Evolutionary conservation across 805 yeast species (phyloP).

Genomic region (Yarrowia sp.): DNA sequence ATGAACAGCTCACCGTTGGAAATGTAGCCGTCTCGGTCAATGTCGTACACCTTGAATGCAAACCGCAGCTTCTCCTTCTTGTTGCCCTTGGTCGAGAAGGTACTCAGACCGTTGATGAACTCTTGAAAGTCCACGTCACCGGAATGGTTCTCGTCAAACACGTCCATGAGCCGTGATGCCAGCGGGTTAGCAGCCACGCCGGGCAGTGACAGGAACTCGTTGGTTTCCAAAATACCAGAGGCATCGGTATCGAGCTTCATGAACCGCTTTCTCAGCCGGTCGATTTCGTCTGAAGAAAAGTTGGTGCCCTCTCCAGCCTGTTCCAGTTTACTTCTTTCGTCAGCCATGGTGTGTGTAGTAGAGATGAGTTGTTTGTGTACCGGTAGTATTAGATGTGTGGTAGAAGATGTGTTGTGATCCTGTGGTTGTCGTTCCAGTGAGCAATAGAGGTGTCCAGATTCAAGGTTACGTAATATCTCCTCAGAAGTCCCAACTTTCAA

Average conservation of each 20-base stretch:
- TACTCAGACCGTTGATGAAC: slow-evolving; percentile 83
- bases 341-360: slow-evolving; percentile 9
- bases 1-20: slow-evolving; percentile 94
- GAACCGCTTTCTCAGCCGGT: slow-evolving; percentile 87
- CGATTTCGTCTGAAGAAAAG: slow-evolving; percentile 75
- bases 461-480: slow-evolving; percentile 11
- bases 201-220: slow-evolving; percentile 90
- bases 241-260: slow-evolving; percentile 95
- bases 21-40: slow-evolving; percentile 92
- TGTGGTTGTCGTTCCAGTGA: neutral
- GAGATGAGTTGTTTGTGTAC: slow-evolving; percentile 4
- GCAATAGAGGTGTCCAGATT: slow-evolving; percentile 9
- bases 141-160: slow-evolving; percentile 89
- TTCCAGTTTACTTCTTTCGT: slow-evolving; percentile 33
- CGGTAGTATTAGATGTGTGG: neutral
- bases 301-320: slow-evolving; percentile 35
- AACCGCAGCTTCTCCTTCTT: slow-evolving; percentile 82
- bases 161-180: slow-evolving; percentile 88
- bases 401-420: too few species aligned
- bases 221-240: slow-evolving; percentile 88
- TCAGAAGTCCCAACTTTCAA: slow-evolving; percentile 10
- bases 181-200: slow-evolving; percentile 91
- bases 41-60: slow-evolving; percentile 93
- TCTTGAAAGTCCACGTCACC: slow-evolving; percentile 97
- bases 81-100: slow-evolving; percentile 83